Evolutionary conservation across 177 flowering plant genomes (phyloP).

Genomic region (Telopea speciosissima): DNA sequence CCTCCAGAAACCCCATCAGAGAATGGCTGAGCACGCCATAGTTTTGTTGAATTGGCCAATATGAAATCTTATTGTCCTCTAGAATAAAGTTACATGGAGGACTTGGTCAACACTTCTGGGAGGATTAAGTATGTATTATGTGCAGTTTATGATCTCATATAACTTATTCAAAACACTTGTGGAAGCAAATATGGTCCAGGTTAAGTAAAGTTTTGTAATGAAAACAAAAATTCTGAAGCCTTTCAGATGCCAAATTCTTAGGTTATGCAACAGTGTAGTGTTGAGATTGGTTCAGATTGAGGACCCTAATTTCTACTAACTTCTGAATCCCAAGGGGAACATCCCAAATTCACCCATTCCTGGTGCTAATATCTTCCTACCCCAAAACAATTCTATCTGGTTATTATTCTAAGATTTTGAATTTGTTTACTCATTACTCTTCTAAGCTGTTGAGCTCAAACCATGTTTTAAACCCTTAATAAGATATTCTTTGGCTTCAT

Average conservation of each 20-base stretch:
- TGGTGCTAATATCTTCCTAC: background rate
- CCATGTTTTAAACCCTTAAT: slow-evolving; percentile 1
- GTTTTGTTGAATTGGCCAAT: too few species aligned
- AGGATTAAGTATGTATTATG: too few species aligned
- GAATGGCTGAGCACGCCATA: too few species aligned
- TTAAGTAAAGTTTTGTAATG: background rate
- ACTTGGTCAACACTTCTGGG: background rate
- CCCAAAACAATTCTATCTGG: background rate
- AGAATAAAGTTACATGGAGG: too few species aligned
- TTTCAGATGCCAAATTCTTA: background rate
- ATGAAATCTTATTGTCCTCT: too few species aligned
- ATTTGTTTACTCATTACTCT: background rate
- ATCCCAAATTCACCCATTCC: background rate
- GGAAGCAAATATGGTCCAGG: background rate
- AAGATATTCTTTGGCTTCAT: background rate
- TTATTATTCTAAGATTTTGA: too few species aligned
- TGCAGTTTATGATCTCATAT: too few species aligned
- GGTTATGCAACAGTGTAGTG: background rate
- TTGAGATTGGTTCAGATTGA: background rate
- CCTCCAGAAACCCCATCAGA: too few species aligned
- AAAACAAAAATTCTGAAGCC: background rate
- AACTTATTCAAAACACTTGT: background rate
- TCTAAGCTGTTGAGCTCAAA: background rate
- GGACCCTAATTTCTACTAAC: too few species aligned
- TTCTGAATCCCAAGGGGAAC: background rate